Percentiles rank a stretch among this genome's conserved stretches.
Conservation (phyloP, 2,329 filamentous ascomycete genomes). For the Parasarocladium wereldwijsianum region DNA sequence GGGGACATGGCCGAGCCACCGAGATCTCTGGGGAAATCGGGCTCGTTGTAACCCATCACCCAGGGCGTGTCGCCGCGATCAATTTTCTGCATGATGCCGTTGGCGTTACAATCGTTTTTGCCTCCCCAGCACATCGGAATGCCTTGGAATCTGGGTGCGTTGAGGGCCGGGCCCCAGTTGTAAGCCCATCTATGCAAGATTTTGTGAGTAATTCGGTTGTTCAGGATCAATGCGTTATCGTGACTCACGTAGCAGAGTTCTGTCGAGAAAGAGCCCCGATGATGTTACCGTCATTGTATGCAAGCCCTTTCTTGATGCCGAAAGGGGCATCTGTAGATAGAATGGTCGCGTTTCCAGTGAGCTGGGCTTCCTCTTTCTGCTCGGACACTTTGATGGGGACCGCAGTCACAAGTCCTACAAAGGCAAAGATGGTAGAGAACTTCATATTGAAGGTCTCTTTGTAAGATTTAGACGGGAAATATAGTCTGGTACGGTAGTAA, state of each 20-base stretch:
- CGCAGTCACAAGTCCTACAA: too few species aligned
- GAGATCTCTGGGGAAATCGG: not conserved
- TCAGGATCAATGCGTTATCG: not conserved
- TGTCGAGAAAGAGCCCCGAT: not conserved
- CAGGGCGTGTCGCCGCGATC: slow-evolving; percentile 1
- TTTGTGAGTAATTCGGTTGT: too few species aligned
- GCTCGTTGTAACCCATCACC: slow-evolving; percentile 2
- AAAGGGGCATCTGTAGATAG: too few species aligned
- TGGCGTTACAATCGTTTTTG: not conserved
- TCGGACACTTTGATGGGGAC: too few species aligned
- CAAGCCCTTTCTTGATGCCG: slow-evolving; percentile 3
- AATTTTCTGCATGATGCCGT: slow-evolving; percentile 1
- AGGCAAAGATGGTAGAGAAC: too few species aligned
- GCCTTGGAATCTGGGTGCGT: slow-evolving; percentile 1
- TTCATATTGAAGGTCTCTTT: too few species aligned
- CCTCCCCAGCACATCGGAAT: slow-evolving; percentile 3
- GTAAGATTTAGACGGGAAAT: too few species aligned
- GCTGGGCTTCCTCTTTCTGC: too few species aligned
- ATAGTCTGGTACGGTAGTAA: too few species aligned
- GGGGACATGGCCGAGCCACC: slow-evolving; percentile 1
- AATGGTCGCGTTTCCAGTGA: too few species aligned
- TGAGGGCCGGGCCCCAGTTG: slow-evolving; percentile 1
- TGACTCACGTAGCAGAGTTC: not conserved
- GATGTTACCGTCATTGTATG: not conserved
- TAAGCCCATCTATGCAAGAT: slow-evolving; percentile 1